Conservation (phyloP, 1,284 basidiomycete genomes). For the Chondrostereum purpureum region DNA sequence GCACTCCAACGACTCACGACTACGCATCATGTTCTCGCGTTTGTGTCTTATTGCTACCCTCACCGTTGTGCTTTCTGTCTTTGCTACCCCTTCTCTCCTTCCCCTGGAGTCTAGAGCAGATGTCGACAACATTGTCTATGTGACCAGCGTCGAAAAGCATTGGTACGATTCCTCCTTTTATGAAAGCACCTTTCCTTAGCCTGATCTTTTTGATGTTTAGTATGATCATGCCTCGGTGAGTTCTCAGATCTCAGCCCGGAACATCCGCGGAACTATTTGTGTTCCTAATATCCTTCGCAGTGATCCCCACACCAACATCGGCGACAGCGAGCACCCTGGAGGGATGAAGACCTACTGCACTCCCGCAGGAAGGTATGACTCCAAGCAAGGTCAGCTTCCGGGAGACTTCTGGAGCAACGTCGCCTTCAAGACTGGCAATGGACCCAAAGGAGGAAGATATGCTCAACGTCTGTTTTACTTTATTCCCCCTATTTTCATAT, state of each 20-base stretch:
- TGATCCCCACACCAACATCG: conserved; percentile 40
- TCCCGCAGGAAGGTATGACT: conserved; percentile 24
- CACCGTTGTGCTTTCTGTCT: neutral
- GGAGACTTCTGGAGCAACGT: conserved; percentile 40
- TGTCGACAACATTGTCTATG: conserved; percentile 38
- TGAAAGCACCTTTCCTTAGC: neutral
- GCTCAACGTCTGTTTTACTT: conserved; percentile 30
- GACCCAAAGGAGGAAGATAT: conserved; percentile 29
- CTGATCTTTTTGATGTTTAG: conserved; percentile 14
- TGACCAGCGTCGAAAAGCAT: conserved; percentile 30
- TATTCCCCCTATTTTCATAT: neutral
- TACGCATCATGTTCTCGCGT: no score
- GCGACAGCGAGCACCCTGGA: conserved; percentile 43
- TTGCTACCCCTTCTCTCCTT: neutral
- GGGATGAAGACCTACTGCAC: conserved; percentile 47
- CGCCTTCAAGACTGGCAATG: conserved; percentile 32
- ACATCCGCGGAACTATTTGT: neutral
- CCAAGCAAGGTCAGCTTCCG: conserved; percentile 35
- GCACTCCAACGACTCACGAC: no score
- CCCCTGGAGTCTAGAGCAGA: conserved; percentile 20
- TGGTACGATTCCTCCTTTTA: conserved; percentile 29
- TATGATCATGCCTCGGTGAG: conserved; percentile 38
- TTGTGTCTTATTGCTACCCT: neutral
- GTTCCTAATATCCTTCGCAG: conserved; percentile 17
- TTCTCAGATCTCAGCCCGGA: neutral